Evolutionary conservation across 805 yeast species (phyloP).

Genomic region (Dipodascus geniculatus): DNA sequence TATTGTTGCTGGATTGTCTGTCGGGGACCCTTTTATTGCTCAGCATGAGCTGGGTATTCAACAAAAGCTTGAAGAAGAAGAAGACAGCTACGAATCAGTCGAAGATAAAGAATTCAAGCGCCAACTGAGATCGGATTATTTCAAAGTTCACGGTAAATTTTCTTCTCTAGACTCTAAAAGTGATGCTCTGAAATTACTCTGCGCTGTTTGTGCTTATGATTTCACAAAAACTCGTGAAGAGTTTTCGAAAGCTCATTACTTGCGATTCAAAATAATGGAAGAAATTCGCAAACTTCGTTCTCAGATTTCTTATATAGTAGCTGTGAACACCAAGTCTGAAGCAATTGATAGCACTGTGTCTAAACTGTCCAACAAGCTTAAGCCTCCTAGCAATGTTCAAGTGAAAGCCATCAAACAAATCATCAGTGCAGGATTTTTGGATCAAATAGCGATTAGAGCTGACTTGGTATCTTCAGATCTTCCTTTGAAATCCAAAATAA

Average conservation of each 20-base stretch:
- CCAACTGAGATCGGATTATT: slow-evolving; percentile 38
- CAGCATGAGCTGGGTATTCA: slow-evolving; percentile 63
- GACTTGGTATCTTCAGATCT: slow-evolving; percentile 46
- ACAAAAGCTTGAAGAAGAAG: slow-evolving; percentile 17
- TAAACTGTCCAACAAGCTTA: slow-evolving; percentile 41
- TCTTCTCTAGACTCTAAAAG: slow-evolving; percentile 57
- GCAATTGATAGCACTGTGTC: slow-evolving; percentile 33
- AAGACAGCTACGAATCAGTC: slow-evolving; percentile 12
- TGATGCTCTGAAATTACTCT: slow-evolving; percentile 63
- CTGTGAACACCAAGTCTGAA: slow-evolving; percentile 32
- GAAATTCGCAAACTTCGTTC: slow-evolving; percentile 73
- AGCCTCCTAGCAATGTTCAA: slow-evolving; percentile 59
- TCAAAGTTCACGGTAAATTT: slow-evolving; percentile 48
- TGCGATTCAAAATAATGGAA: slow-evolving; percentile 72
- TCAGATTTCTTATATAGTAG: slow-evolving; percentile 69
- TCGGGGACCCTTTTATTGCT: slow-evolving; percentile 78
- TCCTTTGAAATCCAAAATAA: slow-evolving; percentile 49
- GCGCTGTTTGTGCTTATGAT: slow-evolving; percentile 82
- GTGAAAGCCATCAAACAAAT: slow-evolving; percentile 77
- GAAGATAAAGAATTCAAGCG: slow-evolving; percentile 30
- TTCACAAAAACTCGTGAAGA: slow-evolving; percentile 36
- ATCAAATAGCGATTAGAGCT: slow-evolving; percentile 78
- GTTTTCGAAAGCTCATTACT: slow-evolving; percentile 50
- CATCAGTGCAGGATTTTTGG: slow-evolving; percentile 85
- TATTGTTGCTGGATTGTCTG: slow-evolving; percentile 81